A percentile compares a stretch with the other conserved stretches of the same genome.
Conservation (phyloP, 1,284 basidiomycete genomes). For the Ceratobasidium sp. region DNA sequence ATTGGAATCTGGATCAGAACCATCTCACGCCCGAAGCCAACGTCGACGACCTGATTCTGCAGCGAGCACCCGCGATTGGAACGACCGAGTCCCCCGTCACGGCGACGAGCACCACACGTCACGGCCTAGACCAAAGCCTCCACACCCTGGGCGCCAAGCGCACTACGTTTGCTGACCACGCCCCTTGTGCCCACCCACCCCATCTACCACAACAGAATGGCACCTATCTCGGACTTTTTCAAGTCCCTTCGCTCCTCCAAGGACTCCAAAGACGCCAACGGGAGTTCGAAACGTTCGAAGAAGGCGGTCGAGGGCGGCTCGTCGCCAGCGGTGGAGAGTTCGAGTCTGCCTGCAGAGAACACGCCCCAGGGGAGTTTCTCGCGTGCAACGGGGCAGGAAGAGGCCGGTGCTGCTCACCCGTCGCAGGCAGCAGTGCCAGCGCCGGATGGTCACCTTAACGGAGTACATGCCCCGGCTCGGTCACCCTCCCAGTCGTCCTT, state of each 20-base stretch:
- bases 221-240: constrained; percentile 44
- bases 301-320: constrained; percentile 34
- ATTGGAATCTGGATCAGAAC: constrained; percentile 39
- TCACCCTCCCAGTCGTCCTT: constrained; percentile 42
- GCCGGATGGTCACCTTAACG: constrained; percentile 15
- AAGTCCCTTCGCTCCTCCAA: constrained; percentile 43
- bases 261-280: constrained; percentile 41
- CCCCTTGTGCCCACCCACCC: constrained; percentile 21
- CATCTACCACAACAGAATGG: constrained; percentile 39
- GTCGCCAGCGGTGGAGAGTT: constrained; percentile 14
- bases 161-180: constrained; percentile 20
- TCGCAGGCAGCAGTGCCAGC: constrained; percentile 13
- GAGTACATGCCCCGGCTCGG: constrained; percentile 14
- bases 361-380: constrained; percentile 25
- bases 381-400: constrained; percentile 24
- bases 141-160: constrained; percentile 57
- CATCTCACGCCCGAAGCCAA: constrained; percentile 42
- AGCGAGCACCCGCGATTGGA: constrained; percentile 15
- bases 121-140: constrained; percentile 52
- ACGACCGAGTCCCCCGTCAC: not conserved
- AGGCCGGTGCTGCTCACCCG: constrained; percentile 19
- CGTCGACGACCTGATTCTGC: constrained; percentile 40
- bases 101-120: constrained; percentile 15
- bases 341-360: constrained; percentile 24
- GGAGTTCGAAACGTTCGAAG: constrained; percentile 42